These are phyloP conservation scores for Asclepias syriaca DNA, from an alignment of 257 asterid species.

Conservation along the genomic window DNA sequence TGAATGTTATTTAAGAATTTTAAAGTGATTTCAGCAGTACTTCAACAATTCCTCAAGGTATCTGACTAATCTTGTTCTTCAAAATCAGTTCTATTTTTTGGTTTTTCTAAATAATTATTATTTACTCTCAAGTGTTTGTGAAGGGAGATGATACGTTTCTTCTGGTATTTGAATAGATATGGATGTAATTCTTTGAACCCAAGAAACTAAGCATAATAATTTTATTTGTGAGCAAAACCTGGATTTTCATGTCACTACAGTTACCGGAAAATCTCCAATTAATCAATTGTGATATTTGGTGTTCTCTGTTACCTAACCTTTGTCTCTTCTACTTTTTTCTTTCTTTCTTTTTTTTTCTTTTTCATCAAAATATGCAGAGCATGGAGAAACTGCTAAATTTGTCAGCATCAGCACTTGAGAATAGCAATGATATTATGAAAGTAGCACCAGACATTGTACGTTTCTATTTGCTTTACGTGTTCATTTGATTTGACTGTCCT, in stretches of 20 bases:
- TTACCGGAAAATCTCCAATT: background rate
- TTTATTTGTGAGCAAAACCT: background rate
- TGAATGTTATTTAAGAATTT: background rate
- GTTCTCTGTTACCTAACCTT: background rate
- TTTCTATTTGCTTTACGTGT: constrained; percentile 8
- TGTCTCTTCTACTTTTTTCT: background rate
- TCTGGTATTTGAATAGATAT: background rate
- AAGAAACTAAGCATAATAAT: background rate
- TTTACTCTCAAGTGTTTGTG: background rate
- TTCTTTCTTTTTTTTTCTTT: constrained; percentile 9
- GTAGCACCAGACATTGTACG: constrained; percentile 37
- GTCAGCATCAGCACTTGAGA: constrained; percentile 51
- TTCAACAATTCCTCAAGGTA: background rate
- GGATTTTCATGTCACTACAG: background rate
- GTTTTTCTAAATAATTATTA: background rate
- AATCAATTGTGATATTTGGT: background rate
- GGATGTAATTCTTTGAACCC: background rate
- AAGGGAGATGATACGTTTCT: background rate
- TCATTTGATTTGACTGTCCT: background rate
- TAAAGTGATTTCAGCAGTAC: background rate
- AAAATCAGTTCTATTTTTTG: background rate
- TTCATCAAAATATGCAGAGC: constrained; percentile 46
- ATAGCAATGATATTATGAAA: constrained; percentile 53
- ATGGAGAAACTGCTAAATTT: constrained; percentile 63
- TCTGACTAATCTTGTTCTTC: background rate